These are phyloP conservation scores for Lepiota venenata DNA, from an alignment of 768 basidiomycete genomes.

Conservation along the genomic window DNA sequence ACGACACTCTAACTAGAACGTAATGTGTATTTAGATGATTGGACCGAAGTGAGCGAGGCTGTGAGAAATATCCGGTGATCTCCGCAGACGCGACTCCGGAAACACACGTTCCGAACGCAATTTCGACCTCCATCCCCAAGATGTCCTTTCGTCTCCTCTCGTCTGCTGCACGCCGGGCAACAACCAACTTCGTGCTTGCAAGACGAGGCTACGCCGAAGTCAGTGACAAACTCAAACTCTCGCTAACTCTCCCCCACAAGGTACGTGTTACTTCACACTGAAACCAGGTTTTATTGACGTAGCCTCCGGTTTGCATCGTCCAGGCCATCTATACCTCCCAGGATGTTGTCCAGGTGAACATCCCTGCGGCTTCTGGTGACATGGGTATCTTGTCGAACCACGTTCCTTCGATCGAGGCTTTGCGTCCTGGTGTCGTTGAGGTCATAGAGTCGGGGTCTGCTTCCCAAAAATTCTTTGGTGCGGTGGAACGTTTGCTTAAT, in stretches of 20 bases:
- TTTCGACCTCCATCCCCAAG: constrained; percentile 26
- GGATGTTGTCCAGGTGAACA: constrained; percentile 95
- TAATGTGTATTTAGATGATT: too few species aligned
- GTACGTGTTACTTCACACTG: constrained; percentile 40
- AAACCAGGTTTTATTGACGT: not conserved
- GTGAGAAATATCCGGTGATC: constrained; percentile 17
- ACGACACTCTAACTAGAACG: too few species aligned
- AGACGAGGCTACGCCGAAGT: constrained; percentile 92
- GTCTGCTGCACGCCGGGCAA: constrained; percentile 58
- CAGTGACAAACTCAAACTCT: constrained; percentile 87
- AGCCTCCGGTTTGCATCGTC: not conserved
- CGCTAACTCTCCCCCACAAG: constrained; percentile 93
- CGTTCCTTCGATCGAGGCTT: constrained; percentile 93
- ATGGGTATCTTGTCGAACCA: constrained; percentile 99
- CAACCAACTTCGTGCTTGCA: constrained; percentile 46
- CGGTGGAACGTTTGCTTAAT: constrained; percentile 34
- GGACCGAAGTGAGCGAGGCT: not conserved
- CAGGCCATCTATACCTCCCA: constrained; percentile 89
- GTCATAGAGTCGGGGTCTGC: constrained; percentile 78
- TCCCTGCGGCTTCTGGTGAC: constrained; percentile 91
- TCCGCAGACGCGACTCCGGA: constrained; percentile 33
- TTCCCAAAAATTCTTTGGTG: constrained; percentile 97
- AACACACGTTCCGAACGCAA: constrained; percentile 32
- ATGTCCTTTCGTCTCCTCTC: constrained; percentile 78
- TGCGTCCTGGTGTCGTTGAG: constrained; percentile 93